Evolutionary conservation across 257 asterid genomes (phyloP), one percentile per base, ranked within the genome.

Genomic region (Solanum arcanum): DNA sequence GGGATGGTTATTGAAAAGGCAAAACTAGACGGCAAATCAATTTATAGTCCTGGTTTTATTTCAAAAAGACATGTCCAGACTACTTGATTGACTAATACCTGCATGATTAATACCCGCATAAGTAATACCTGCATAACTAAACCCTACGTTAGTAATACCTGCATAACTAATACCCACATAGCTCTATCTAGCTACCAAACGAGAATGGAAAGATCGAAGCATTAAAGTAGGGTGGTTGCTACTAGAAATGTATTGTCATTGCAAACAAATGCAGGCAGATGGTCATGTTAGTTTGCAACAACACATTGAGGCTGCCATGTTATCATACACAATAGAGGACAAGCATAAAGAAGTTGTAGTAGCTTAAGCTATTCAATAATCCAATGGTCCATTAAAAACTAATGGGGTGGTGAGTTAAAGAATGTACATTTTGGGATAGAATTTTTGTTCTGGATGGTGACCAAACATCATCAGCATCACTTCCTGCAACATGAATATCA

Each of bases 381-480:
- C 41, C 77, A 84, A 62, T 52, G 47, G 86, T 83, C 47, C 56
- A 59, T 33, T 13, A 35, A 83, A 52, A 83, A 35, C 31, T 8
- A 62, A 14, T 41, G 41, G 86, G 60, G 87, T 44, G 83, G 66
- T 77, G 64, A 74, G 83, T 88, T 88, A 44, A 64, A 86, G 93
- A 90, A 91, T 92, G 90, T 90, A 93, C 93, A 92, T 16, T 90
- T 91, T 86, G 86, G 89, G 90, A 91, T 83, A 39, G 78, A 85
- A 64, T n/a, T 84, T 41, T 33, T 35, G 35, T 70, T 86, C 87
- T 52, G 14, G 29, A 21, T 42, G 29, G 47, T 85, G 86, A 87
- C 89, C 89, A 92, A 81, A 70, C 93, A 83, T 94, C 95, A 60
- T 94, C 97, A 1, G 90, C 93, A 87, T 93, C 97, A 87, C 95